These are phyloP conservation scores for Silene noctiflora DNA, from an alignment of 179 eudicot species.

Conservation along the genomic window DNA sequence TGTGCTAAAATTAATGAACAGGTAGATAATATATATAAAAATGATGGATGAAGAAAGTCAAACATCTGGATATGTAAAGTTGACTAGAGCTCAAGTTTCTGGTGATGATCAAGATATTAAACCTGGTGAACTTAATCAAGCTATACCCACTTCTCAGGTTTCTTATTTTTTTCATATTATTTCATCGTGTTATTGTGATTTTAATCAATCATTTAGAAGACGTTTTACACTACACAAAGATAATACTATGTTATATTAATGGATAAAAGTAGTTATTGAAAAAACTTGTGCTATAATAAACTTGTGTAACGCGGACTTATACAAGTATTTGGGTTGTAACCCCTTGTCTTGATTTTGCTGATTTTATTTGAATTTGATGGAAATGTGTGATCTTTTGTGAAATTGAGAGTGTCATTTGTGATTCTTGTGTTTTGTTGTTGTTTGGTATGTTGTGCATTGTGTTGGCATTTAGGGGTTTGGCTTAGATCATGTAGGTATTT, in stretches of 20 bases:
- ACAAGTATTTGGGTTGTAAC: conserved; percentile 9
- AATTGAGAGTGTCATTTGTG: background rate
- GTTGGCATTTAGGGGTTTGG: background rate
- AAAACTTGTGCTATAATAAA: no score
- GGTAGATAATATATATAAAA: background rate
- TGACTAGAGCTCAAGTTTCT: conserved; percentile 78
- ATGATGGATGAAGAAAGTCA: conserved; percentile 55
- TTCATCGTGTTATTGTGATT: background rate
- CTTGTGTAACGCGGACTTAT: background rate
- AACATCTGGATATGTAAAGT: conserved; percentile 68
- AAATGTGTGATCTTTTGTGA: conserved; percentile 4
- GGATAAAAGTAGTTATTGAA: no score
- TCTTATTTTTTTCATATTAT: conserved; percentile 8
- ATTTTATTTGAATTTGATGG: background rate
- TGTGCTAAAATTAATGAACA: background rate
- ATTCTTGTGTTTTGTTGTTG: conserved; percentile 1
- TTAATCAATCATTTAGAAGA: background rate
- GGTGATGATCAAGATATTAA: conserved; percentile 57
- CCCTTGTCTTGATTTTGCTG: conserved; percentile 26
- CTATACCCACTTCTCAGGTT: conserved; percentile 90
- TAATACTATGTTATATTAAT: no score
- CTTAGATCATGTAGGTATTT: background rate
- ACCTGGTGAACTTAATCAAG: conserved; percentile 98
- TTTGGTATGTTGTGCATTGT: background rate
- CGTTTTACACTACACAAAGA: no score